Conservation (phyloP, 306 rosid genomes). For the Benincasa hispida region DNA sequence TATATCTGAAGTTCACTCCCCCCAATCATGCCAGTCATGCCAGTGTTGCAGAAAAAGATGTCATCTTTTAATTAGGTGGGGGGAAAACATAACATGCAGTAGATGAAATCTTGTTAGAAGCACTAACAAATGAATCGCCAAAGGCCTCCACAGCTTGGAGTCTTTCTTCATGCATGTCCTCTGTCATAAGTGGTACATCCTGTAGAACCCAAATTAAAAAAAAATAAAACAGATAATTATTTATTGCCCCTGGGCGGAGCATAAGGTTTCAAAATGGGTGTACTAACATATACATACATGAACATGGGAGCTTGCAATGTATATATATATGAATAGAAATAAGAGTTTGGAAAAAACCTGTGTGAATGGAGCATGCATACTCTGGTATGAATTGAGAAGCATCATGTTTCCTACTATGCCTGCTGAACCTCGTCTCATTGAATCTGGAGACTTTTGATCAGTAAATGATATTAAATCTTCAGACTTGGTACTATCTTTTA, state of each 20-base stretch:
- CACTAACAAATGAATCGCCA: slow-evolving; percentile 83
- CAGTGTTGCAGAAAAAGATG: background rate
- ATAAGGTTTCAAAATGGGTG: background rate
- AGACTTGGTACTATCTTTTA: slow-evolving; percentile 23
- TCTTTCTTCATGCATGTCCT: slow-evolving; percentile 99
- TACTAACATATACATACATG: background rate
- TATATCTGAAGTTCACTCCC: background rate
- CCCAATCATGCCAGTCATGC: background rate
- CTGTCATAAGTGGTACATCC: slow-evolving; percentile 94
- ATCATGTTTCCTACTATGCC: slow-evolving; percentile 54
- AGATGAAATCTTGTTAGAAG: background rate
- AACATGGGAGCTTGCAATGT: no score
- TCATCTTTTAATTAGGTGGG: background rate
- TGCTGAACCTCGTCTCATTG: slow-evolving; percentile 67
- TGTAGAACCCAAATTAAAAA: slow-evolving; percentile 15
- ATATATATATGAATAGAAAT: background rate
- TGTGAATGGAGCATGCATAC: slow-evolving; percentile 82
- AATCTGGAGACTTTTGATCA: slow-evolving; percentile 38
- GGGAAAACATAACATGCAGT: background rate
- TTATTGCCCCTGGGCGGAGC: background rate
- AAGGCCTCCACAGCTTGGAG: slow-evolving; percentile 84
- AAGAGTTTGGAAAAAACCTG: slow-evolving; percentile 42
- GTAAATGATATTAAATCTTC: slow-evolving; percentile 22
- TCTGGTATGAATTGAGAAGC: slow-evolving; percentile 73
- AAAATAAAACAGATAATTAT: background rate